phyloP scores from a whole-genome alignment of 345 rosid species.

The Nephelium lappaceum region DNA sequence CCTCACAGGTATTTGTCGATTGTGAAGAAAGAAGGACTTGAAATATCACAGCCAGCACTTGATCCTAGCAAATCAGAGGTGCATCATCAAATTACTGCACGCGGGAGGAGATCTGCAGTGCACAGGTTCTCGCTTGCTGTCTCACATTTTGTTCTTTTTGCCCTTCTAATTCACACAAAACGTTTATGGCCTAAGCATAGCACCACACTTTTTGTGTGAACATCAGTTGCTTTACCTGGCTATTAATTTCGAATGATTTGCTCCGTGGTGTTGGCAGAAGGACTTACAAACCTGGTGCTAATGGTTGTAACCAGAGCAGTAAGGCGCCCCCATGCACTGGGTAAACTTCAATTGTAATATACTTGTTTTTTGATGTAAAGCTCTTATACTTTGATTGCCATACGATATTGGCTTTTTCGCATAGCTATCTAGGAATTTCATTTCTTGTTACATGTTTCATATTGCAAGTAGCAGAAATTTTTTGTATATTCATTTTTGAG shows the following conservation, averaged over 20 bases:
- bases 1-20: conserved; percentile 54
- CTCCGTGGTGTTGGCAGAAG: conserved; percentile 48
- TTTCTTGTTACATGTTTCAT: not conserved
- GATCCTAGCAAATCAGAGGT: conserved; percentile 56
- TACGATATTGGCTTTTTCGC: not conserved
- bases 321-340: conserved; percentile 74
- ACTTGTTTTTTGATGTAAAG: not conserved
- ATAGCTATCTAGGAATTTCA: not conserved
- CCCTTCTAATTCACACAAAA: not conserved
- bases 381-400: not conserved
- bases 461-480: not conserved
- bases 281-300: conserved; percentile 45
- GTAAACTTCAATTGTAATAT: conserved; percentile 29
- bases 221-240: conserved; percentile 17
- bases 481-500: not conserved
- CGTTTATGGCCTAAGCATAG: not conserved
- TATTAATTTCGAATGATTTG: not conserved
- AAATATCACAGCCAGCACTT: conserved; percentile 76
- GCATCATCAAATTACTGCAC: conserved; percentile 76
- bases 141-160: not conserved
- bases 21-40: conserved; percentile 54
- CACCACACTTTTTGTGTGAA: too few relatives aligned
- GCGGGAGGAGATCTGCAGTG: conserved; percentile 47
- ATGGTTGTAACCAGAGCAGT: conserved; percentile 48
- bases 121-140: conserved; percentile 56